These are phyloP conservation scores for Phytopythium kandeliae DNA, from an alignment of 352 stramenopile species.

Conservation along the genomic window DNA sequence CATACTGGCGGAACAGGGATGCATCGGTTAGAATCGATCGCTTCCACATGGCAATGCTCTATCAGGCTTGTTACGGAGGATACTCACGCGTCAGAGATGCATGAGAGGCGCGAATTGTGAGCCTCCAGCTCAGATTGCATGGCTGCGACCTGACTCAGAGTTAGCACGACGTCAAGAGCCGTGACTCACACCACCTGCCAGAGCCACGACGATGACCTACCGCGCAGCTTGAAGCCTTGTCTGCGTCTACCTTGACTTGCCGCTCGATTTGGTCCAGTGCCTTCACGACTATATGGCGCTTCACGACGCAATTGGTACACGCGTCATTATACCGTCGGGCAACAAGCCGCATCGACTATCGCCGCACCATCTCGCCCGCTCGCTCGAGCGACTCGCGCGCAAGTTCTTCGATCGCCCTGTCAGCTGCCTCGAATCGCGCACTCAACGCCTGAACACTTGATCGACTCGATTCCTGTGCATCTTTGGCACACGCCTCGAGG, in stretches of 20 bases:
- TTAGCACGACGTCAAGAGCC: neutral
- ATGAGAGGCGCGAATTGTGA: neutral
- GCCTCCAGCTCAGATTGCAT: neutral
- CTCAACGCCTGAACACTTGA: conserved; percentile 20
- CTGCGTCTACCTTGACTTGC: conserved; percentile 30
- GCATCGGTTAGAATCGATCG: neutral
- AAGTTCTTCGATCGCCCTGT: conserved; percentile 36
- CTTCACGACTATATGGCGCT: conserved; percentile 28
- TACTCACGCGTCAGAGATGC: neutral
- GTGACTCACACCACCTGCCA: neutral
- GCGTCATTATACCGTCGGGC: too few species aligned
- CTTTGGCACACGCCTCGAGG: conserved; percentile 37
- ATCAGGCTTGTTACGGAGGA: too few species aligned
- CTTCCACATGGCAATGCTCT: too few species aligned
- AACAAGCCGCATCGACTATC: too few species aligned
- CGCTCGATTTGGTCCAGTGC: conserved; percentile 32
- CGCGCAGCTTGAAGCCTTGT: conserved; percentile 3
- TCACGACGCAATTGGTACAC: neutral
- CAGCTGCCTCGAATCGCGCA: conserved; percentile 29
- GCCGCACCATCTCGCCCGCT: conserved; percentile 45
- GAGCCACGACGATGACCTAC: neutral
- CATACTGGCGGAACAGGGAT: neutral
- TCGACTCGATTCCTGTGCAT: conserved; percentile 26
- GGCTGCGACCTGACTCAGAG: neutral
- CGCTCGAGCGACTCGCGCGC: conserved; percentile 24